Evolutionary conservation across 805 yeast species (phyloP).

Genomic region (Candida maesae): DNA sequence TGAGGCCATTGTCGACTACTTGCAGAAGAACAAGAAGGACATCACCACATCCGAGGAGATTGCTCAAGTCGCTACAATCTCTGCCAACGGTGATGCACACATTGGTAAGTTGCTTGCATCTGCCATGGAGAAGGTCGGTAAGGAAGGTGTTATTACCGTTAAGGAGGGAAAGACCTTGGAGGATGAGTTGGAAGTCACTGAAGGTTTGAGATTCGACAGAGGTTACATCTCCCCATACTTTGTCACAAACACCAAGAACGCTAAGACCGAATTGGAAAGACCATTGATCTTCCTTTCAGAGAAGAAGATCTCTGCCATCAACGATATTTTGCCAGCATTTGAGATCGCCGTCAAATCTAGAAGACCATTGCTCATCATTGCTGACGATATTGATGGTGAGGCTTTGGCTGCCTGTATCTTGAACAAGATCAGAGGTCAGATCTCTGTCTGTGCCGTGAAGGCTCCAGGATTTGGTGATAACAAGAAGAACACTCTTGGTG

Average conservation of each 20-base stretch:
- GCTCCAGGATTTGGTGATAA: conserved; percentile 99
- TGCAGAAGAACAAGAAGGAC: conserved; percentile 88
- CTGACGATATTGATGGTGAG: conserved; percentile 98
- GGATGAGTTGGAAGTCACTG: conserved; percentile 96
- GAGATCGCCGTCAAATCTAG: conserved; percentile 92
- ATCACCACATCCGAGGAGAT: conserved; percentile 95
- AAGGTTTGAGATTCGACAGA: conserved; percentile 99
- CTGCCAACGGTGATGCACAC: conserved; percentile 96
- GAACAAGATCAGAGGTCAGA: conserved; percentile 98
- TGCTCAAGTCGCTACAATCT: conserved; percentile 97
- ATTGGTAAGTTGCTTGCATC: conserved; percentile 90
- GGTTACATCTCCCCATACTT: conserved; percentile 98
- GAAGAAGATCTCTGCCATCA: conserved; percentile 92
- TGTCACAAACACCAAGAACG: conserved; percentile 81
- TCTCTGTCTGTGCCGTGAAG: conserved; percentile 95
- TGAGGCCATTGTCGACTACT: conserved; percentile 85
- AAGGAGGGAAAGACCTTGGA: conserved; percentile 97
- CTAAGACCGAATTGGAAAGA: conserved; percentile 95
- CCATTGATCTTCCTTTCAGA: conserved; percentile 76
- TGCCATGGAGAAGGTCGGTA: conserved; percentile 99
- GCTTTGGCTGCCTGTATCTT: conserved; percentile 98
- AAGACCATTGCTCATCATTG: conserved; percentile 90
- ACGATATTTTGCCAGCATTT: conserved; percentile 85
- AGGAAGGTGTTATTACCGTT: conserved; percentile 98
- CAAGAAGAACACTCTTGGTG: conserved; percentile 92